Conservation (phyloP, 805 yeast genomes). For the Wickerhamomyces rabaulensis region DNA sequence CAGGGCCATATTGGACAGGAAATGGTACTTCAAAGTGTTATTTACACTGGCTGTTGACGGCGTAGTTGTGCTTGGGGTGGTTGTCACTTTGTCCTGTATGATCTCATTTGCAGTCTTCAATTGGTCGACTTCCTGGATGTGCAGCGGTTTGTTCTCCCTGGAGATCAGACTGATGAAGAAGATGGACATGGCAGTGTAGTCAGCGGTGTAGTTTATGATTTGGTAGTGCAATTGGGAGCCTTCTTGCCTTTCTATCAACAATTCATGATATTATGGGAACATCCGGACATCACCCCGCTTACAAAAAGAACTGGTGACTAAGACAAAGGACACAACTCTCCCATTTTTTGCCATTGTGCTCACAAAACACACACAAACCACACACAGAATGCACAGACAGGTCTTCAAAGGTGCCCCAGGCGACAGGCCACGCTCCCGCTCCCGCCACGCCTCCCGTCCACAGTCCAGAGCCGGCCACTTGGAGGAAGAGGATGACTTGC, state of each 20-base stretch:
- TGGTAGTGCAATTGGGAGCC: too few species aligned
- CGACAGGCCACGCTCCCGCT: not conserved
- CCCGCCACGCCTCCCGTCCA: conserved; percentile 9
- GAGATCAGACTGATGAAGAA: not conserved
- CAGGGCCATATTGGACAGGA: conserved; percentile 70
- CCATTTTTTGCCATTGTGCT: too few species aligned
- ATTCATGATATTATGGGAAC: not conserved
- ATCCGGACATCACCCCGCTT: not conserved
- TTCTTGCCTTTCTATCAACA: too few species aligned
- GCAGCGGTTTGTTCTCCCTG: not conserved
- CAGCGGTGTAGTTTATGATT: too few species aligned
- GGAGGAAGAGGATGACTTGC: conserved; percentile 17
- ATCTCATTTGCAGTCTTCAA: not conserved
- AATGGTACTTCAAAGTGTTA: conserved; percentile 48
- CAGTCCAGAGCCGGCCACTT: conserved; percentile 10
- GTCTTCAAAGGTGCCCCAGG: conserved; percentile 1
- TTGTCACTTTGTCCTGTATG: not conserved
- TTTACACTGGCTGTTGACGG: not conserved
- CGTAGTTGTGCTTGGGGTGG: not conserved
- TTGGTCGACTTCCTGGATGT: not conserved
- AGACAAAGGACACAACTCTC: not conserved
- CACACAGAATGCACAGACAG: conserved; percentile 2
- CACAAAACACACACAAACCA: not conserved
- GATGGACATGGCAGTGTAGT: not conserved
- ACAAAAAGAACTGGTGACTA: too few species aligned